Percentiles rank a stretch among this genome's conserved stretches.
Conservation (phyloP, 2,329 filamentous ascomycete genomes). For the Lachnellula arida region DNA sequence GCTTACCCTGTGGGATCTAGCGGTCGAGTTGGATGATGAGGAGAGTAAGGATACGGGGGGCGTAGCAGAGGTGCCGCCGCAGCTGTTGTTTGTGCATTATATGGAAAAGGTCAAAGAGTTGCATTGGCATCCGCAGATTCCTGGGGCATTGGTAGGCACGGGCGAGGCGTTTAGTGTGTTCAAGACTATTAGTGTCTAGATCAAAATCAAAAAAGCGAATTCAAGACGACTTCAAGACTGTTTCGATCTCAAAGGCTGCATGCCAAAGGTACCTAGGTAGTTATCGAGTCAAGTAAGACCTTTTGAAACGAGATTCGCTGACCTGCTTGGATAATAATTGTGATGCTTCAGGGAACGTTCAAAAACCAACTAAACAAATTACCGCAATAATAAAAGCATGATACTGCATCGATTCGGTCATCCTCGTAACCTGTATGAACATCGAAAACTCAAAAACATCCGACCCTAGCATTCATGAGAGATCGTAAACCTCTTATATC, state of each 20-base stretch:
- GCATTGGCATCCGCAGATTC: slow-evolving; percentile 97
- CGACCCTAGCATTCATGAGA: too few species aligned
- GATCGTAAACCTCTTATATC: too few species aligned
- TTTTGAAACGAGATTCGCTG: not conserved
- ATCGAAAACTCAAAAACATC: too few species aligned
- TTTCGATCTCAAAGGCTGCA: not conserved
- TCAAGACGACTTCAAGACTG: not conserved
- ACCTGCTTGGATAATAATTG: too few species aligned
- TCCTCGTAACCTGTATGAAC: too few species aligned
- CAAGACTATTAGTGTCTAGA: slow-evolving; percentile 74
- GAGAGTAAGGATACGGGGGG: slow-evolving; percentile 87
- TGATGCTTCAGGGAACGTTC: too few species aligned
- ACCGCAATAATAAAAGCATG: too few species aligned
- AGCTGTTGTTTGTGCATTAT: slow-evolving; percentile 94
- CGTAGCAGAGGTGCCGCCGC: slow-evolving; percentile 84
- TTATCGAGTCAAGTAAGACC: not conserved
- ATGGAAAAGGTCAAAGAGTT: slow-evolving; percentile 92
- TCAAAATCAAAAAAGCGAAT: slow-evolving; percentile 2
- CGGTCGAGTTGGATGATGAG: slow-evolving; percentile 94
- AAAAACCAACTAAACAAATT: too few species aligned
- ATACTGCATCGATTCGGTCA: too few species aligned
- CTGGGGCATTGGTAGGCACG: slow-evolving; percentile 82
- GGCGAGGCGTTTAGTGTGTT: slow-evolving; percentile 84
- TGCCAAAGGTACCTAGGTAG: too few species aligned
- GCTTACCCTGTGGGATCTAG: slow-evolving; percentile 92